phyloP scores from a whole-genome alignment of 495 filamentous ascomycete genomes.

The Hypoxylon subgilvum region DNA sequence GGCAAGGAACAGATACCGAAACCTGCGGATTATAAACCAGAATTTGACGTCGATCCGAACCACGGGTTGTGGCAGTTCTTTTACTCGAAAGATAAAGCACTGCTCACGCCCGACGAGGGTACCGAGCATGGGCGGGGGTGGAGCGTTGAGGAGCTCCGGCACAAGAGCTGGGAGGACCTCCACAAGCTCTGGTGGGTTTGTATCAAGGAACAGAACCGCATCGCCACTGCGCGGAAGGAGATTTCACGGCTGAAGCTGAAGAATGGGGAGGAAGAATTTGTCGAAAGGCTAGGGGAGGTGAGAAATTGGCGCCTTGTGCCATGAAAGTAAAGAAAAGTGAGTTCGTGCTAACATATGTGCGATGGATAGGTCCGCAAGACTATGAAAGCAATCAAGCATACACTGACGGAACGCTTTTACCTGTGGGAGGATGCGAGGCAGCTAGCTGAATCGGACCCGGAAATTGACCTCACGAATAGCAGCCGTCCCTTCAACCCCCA shows the following conservation, averaged over 20 bases:
- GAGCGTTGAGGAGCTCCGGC: constrained; percentile 84
- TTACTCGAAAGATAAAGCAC: constrained; percentile 62
- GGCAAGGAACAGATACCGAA: constrained; percentile 74
- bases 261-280: constrained; percentile 70
- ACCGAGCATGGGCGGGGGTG: constrained; percentile 76
- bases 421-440: constrained; percentile 83
- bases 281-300: constrained; percentile 66
- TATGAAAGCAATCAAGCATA: constrained; percentile 78
- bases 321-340: neutral
- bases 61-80: constrained; percentile 98
- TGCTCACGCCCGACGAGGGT: constrained; percentile 72
- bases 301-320: constrained; percentile 33
- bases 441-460: constrained; percentile 69
- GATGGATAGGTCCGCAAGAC: constrained; percentile 68
- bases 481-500: constrained; percentile 56
- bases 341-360: constrained; percentile 6
- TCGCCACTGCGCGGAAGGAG: constrained; percentile 77
- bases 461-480: constrained; percentile 62
- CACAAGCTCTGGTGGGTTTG: constrained; percentile 95
- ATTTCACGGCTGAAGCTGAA: constrained; percentile 65
- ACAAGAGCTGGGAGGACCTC: constrained; percentile 92
- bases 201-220: constrained; percentile 86
- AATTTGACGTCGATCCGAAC: constrained; percentile 65
- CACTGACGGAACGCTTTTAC: constrained; percentile 86
- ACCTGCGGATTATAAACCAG: constrained; percentile 65